Evolutionary conservation across 768 basidiomycete genomes (phyloP), one percentile per base, ranked within the genome.

Genomic region (Lenzites betulinus): DNA sequence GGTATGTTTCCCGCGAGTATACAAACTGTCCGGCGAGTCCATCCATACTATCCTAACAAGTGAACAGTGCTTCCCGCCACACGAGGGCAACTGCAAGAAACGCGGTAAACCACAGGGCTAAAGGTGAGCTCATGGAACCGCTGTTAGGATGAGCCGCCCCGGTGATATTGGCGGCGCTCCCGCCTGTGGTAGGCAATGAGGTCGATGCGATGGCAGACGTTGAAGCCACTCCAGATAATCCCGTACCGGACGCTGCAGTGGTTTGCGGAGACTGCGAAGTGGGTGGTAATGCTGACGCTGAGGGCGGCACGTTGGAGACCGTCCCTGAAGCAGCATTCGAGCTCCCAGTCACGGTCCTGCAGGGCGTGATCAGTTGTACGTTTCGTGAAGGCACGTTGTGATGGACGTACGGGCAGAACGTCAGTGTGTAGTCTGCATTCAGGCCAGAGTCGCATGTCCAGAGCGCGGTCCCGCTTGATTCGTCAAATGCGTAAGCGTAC

Each of bases 361-460:
- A 22, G 43, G 8, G 5, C 3, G n/a, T 39, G 11, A 15, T 39
- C 38, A 39, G 38, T 13, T 18, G 18, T 18, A 16, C 18, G 18
- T 8, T 5, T 13, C 15, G 13, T 13, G 7, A 39, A 3, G 6
- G 3, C 12, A 44, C 15, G 20, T 2, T 44, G 23, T 13, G 1
- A 13, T 18, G 18, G 38, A 58, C 56, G 6, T 35, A 71, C 64
- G 70, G 71, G 63, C 71, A 73, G 54, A 73, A 73, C 0, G 72
- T 73, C 25, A 72, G 30, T 0, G 64, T 69, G 50, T 72, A 73
- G 28, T 73, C 67, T 15, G 67, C 69, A 11, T 66, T 64, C 39
- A 60, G 49, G 12, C 60, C 41, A 8, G 81, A 74, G 15, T 71
- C 63, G 69, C 86, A 86, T 1, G 76, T 82, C 75, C 78, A 85